These are phyloP conservation scores for Exophiala phaeomuriformis DNA, from an alignment of 2,329 filamentous ascomycete genomes.

Conservation along the genomic window DNA sequence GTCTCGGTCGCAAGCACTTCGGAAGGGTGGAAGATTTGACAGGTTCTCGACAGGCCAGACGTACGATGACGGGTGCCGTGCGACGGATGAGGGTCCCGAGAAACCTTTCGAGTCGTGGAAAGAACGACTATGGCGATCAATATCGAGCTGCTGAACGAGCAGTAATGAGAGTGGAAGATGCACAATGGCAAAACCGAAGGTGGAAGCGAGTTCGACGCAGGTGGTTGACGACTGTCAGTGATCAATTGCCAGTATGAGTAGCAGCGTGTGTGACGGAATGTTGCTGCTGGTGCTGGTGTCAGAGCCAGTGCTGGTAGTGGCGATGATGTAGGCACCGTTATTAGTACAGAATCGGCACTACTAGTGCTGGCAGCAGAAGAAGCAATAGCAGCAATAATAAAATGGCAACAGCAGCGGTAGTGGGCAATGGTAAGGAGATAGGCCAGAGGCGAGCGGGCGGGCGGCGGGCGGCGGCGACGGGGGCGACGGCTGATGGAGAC, in stretches of 20 bases:
- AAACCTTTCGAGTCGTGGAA: constrained; percentile 6
- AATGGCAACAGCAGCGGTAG: neutral
- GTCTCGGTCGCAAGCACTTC: constrained; percentile 10
- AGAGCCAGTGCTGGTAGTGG: neutral
- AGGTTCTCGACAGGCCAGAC: constrained; percentile 5
- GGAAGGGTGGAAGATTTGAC: constrained; percentile 1
- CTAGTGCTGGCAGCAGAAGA: neutral
- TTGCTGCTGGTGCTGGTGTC: neutral
- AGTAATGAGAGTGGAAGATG: neutral
- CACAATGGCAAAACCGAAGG: neutral
- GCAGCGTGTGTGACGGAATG: constrained; percentile 3
- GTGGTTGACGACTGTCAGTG: neutral
- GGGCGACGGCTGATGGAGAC: neutral
- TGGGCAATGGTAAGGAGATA: neutral
- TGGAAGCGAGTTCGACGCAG: constrained; percentile 3
- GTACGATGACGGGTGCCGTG: constrained; percentile 1
- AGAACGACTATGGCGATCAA: constrained; percentile 4
- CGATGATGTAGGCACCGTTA: neutral
- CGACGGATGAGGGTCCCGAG: neutral
- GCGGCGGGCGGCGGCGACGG: neutral
- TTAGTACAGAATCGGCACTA: neutral
- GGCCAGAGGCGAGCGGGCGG: neutral
- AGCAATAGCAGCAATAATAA: neutral
- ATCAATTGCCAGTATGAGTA: neutral
- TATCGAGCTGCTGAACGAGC: neutral